These are phyloP conservation scores for Nicotiana tabacum DNA, from an alignment of 257 asterid genomes.

Conservation along the genomic window DNA sequence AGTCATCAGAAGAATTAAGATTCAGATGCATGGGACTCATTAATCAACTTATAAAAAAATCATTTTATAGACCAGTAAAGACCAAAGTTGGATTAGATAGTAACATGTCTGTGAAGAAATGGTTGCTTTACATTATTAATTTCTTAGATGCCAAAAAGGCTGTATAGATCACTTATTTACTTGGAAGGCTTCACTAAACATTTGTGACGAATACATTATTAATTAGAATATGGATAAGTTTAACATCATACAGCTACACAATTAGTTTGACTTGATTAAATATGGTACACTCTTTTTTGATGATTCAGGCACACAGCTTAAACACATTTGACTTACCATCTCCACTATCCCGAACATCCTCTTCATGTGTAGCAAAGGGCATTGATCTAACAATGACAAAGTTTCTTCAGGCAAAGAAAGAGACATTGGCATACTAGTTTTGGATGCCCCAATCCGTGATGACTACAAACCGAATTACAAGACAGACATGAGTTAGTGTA, in stretches of 20 bases:
- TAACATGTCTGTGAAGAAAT: not conserved
- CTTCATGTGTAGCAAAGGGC: slow-evolving; percentile 54
- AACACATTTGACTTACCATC: slow-evolving; percentile 47
- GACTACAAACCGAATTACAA: slow-evolving; percentile 14
- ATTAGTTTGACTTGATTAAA: not conserved
- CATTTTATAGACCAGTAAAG: not conserved
- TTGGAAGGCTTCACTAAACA: not conserved
- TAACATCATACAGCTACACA: not conserved
- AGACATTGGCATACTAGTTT: slow-evolving; percentile 64
- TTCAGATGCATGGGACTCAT: not conserved
- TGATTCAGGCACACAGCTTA: not conserved
- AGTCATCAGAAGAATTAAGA: not conserved
- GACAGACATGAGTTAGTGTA: not conserved
- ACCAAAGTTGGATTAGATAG: not conserved
- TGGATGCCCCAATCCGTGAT: slow-evolving; percentile 3
- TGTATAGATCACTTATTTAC: not conserved
- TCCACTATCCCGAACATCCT: slow-evolving; percentile 39
- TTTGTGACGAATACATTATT: not conserved
- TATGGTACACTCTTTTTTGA: not conserved
- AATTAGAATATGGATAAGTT: not conserved
- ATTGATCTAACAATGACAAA: slow-evolving; percentile 63
- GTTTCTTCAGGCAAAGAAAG: slow-evolving; percentile 71
- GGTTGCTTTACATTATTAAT: not conserved
- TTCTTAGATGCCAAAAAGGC: not conserved
- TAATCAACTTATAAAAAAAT: not conserved